Evolutionary conservation across 345 rosid species (phyloP).

Genomic region (Euphorbia lathyris): DNA sequence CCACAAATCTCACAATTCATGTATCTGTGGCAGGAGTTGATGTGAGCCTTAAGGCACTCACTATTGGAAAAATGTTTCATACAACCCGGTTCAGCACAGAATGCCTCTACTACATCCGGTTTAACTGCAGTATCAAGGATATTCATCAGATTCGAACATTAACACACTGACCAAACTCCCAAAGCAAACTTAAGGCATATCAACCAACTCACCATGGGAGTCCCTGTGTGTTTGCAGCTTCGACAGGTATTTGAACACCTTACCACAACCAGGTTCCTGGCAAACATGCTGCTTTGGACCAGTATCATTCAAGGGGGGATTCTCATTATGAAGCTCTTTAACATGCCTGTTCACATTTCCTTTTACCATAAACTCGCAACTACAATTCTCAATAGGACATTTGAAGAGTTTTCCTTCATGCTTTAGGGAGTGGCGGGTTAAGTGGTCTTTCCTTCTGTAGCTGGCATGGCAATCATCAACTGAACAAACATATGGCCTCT

Average conservation of each 20-base stretch:
- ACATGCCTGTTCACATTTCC: slow-evolving; percentile 66
- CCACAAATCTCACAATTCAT: slow-evolving; percentile 63
- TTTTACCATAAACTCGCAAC: slow-evolving; percentile 39
- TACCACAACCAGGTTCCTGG: slow-evolving; percentile 74
- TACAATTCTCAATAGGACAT: slow-evolving; percentile 61
- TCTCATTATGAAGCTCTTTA: slow-evolving; percentile 42
- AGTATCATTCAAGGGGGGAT: slow-evolving; percentile 13
- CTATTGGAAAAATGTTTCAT: slow-evolving; percentile 70
- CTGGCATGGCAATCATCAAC: slow-evolving; percentile 64
- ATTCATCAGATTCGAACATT: slow-evolving; percentile 5
- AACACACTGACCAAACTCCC: background rate
- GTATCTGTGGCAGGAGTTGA: slow-evolving; percentile 58
- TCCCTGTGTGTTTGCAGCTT: slow-evolving; percentile 62
- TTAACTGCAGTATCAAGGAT: slow-evolving; percentile 47
- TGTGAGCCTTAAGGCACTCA: slow-evolving; percentile 63
- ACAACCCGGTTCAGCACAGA: slow-evolving; percentile 73
- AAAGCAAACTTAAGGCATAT: background rate
- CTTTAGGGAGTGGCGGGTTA: slow-evolving; percentile 65
- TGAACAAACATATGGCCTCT: slow-evolving; percentile 73
- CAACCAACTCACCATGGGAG: slow-evolving; percentile 58
- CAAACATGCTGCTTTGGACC: slow-evolving; percentile 46
- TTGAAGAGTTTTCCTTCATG: slow-evolving; percentile 75
- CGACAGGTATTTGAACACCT: slow-evolving; percentile 61
- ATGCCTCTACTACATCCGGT: slow-evolving; percentile 60
- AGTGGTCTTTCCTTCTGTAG: slow-evolving; percentile 88